Evolutionary conservation across 495 filamentous ascomycete genomes (phyloP).

Genomic region (Ramalina intermedia): DNA sequence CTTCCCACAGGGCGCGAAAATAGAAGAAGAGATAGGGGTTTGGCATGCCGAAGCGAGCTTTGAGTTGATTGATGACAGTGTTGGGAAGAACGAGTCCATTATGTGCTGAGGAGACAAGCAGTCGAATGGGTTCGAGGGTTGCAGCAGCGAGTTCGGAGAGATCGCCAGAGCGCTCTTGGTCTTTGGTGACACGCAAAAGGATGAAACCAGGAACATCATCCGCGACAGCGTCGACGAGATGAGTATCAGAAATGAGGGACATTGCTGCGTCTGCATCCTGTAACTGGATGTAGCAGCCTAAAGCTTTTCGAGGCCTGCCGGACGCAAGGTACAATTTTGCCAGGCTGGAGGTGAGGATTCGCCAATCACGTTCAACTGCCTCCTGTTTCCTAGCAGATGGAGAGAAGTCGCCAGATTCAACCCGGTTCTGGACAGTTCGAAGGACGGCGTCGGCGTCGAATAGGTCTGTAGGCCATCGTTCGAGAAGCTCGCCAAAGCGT

Average conservation of each 20-base stretch:
- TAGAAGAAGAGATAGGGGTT: slow-evolving; percentile 59
- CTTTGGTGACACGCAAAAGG: slow-evolving; percentile 64
- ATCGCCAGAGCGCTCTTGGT: slow-evolving; percentile 50
- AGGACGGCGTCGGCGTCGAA: slow-evolving; percentile 62
- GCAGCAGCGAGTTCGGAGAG: slow-evolving; percentile 57
- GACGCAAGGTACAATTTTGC: slow-evolving; percentile 70
- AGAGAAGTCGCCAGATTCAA: slow-evolving; percentile 50
- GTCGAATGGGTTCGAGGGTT: slow-evolving; percentile 64
- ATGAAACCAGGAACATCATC: slow-evolving; percentile 86
- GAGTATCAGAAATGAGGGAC: slow-evolving; percentile 65
- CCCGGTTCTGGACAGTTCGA: slow-evolving; percentile 54
- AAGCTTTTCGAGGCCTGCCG: slow-evolving; percentile 64
- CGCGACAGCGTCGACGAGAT: slow-evolving; percentile 68
- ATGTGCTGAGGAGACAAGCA: slow-evolving; percentile 82
- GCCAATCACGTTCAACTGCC: slow-evolving; percentile 61
- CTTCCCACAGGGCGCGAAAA: slow-evolving; percentile 75
- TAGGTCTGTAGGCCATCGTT: slow-evolving; percentile 70
- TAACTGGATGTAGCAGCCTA: slow-evolving; percentile 75
- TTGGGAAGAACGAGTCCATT: slow-evolving; percentile 72
- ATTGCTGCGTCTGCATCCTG: slow-evolving; percentile 87
- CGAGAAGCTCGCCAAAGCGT: slow-evolving; percentile 62
- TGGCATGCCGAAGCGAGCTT: slow-evolving; percentile 25
- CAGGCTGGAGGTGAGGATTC: slow-evolving; percentile 64
- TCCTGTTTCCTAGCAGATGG: slow-evolving; percentile 55
- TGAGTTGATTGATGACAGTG: slow-evolving; percentile 62